Evolutionary conservation across 345 rosid species (phyloP), one percentile per base, ranked within the genome.

Genomic region (Hibiscus syriacus): DNA sequence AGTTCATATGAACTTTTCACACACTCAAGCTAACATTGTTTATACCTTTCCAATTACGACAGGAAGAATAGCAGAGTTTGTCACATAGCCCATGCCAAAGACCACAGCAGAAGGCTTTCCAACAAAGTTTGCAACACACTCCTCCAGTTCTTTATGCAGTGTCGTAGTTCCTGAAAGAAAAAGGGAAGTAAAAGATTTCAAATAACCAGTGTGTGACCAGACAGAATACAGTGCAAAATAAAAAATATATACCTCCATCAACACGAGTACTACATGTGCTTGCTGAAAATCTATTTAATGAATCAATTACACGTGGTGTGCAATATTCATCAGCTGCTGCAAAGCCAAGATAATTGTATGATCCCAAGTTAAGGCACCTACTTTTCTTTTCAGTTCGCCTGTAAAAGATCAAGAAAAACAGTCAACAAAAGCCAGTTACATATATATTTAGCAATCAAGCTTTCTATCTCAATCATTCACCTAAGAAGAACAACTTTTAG

Each of bases 201-300:
- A 23, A 68, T 9, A 7, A 41, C 27, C 5, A 10, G 32, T 5
- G 30, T 6, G 38, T 6, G 45, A 39, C 14, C 45, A 17, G 1
- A 13, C 29, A 55, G 34, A 45, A 11, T 26, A 36, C 17, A 12
- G 17, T 0, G 13, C 25, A 41, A 58, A 62, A 14, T 7, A 20
- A 25, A 55, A 39, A 25, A 39, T 1, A 45, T 71, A 39, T 64
- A 93, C 98, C 99, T 75, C 95, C 99, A 76, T 94, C 96, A 65
- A 87, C 91, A 27, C 97, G 90, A 50, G 85, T 41, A 78, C 97
- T 90, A 56, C 97, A 90, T n/a, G 97, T 93, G 72, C 97, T 87
- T 0, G 98, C 81, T 13, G 92, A 86, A 80, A 79, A 93, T 69
- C 73, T 83, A 78, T n/a, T n/a, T n/a, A n/a, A n/a, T n/a, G n/a